Conservation (phyloP, 2,329 filamentous ascomycete genomes). For the Microcyclospora pomicola region DNA sequence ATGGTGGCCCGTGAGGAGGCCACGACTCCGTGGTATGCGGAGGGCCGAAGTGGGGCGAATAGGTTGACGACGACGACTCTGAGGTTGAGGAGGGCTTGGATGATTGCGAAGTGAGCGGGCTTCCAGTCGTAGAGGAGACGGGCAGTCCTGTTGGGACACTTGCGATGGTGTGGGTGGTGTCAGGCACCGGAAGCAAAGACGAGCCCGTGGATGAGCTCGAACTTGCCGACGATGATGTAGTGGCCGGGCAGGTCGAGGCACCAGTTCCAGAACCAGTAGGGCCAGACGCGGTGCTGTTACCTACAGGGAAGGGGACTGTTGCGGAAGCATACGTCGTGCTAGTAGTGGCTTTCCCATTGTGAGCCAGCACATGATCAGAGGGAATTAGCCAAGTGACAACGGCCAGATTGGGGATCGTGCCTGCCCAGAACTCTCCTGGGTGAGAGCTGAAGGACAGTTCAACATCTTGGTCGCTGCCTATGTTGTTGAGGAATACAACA, state of each 20-base stretch:
- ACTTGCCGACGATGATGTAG: not conserved
- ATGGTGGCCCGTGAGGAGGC: too few relatives aligned
- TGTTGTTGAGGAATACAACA: slow-evolving; percentile 14
- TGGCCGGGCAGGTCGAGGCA: not conserved
- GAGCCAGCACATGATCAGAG: not conserved
- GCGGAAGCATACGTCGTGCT: too few relatives aligned
- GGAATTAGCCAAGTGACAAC: slow-evolving; percentile 5
- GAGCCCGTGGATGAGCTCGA: not conserved
- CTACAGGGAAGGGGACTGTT: not conserved
- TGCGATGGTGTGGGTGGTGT: not conserved
- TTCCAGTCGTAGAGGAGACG: too few relatives aligned
- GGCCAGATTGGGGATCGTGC: slow-evolving; percentile 8
- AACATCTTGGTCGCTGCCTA: slow-evolving; percentile 9
- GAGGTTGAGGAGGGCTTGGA: too few relatives aligned
- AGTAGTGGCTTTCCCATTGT: too few relatives aligned
- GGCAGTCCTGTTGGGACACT: not conserved
- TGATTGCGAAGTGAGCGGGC: too few relatives aligned
- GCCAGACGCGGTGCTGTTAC: not conserved
- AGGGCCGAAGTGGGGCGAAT: too few relatives aligned
- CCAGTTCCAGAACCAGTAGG: not conserved
- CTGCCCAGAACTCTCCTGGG: slow-evolving; percentile 10
- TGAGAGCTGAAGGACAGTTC: slow-evolving; percentile 9
- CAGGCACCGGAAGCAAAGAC: not conserved
- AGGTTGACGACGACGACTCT: too few relatives aligned
- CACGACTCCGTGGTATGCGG: too few relatives aligned